These are phyloP conservation scores for Sclerotinia subarctica DNA, from an alignment of 2,329 filamentous ascomycete species.

Conservation along the genomic window DNA sequence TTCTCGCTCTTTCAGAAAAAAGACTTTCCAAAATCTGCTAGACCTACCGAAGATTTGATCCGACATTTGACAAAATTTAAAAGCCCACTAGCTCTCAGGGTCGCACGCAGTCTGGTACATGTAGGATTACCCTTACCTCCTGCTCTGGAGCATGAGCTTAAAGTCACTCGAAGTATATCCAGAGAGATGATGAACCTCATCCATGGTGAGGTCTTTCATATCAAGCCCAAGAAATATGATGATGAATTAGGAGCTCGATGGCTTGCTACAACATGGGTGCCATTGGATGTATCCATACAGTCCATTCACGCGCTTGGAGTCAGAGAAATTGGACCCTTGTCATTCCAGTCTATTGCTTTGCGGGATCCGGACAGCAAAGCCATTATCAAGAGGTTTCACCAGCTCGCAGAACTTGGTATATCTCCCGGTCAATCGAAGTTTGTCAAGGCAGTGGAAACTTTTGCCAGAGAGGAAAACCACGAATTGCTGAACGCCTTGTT, in stretches of 20 bases:
- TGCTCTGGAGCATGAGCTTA: conserved; percentile 19
- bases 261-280: conserved; percentile 74
- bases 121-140: conserved; percentile 31
- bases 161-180: conserved; percentile 28
- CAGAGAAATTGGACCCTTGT: conserved; percentile 67
- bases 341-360: conserved; percentile 72
- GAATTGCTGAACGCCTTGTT: conserved; percentile 34
- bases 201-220: conserved; percentile 34
- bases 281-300: conserved; percentile 68
- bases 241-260: conserved; percentile 74
- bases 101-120: conserved; percentile 32
- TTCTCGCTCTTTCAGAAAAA: conserved; percentile 41
- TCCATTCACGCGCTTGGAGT: conserved; percentile 69
- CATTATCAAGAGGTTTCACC: conserved; percentile 57
- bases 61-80: conserved; percentile 40
- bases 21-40: conserved; percentile 43
- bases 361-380: conserved; percentile 56
- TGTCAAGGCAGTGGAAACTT: conserved; percentile 59
- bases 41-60: conserved; percentile 43
- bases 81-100: conserved; percentile 28
- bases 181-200: conserved; percentile 38
- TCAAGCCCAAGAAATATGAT: conserved; percentile 50
- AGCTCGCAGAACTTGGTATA: conserved; percentile 62
- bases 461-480: conserved; percentile 55
- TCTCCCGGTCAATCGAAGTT: conserved; percentile 61